Evolutionary conservation across 108 stramenopile species (phyloP).

Genomic region (Schizochytrium sp.): DNA sequence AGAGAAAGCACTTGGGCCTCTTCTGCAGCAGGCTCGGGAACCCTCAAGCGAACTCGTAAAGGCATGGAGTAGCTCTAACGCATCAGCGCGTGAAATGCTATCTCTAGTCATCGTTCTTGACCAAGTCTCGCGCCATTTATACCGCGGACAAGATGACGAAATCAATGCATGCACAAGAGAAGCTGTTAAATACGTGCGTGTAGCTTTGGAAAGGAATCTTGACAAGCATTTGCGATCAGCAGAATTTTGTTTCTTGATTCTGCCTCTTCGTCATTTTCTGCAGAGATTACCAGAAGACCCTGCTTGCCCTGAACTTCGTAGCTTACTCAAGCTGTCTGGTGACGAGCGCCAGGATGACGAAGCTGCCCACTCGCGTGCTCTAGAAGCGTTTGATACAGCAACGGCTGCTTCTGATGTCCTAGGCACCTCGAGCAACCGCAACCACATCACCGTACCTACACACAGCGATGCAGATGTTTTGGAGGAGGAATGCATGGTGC

Average conservation of each 20-base stretch:
- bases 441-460: not conserved
- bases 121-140: constrained; percentile 73
- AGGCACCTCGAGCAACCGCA: not conserved
- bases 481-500: not conserved
- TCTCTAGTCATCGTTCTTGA: constrained; percentile 74
- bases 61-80: constrained; percentile 58
- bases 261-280: constrained; percentile 18
- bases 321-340: not conserved
- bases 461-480: constrained; percentile 8
- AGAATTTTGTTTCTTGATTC: constrained; percentile 4
- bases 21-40: constrained; percentile 47
- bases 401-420: constrained; percentile 1
- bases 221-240: constrained; percentile 22
- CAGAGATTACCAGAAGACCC: not conserved
- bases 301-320: constrained; percentile 3
- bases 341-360: constrained; percentile 6
- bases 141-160: constrained; percentile 58
- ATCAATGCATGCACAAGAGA: constrained; percentile 24
- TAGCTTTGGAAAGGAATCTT: constrained; percentile 8
- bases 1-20: not conserved
- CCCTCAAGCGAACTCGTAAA: constrained; percentile 38
- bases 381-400: constrained; percentile 23
- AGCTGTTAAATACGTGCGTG: not conserved
- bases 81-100: constrained; percentile 62
- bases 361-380: not conserved